Evolutionary conservation across 768 basidiomycete genomes (phyloP), one percentile per base, ranked within the genome.

Genomic region (Russula compacta): DNA sequence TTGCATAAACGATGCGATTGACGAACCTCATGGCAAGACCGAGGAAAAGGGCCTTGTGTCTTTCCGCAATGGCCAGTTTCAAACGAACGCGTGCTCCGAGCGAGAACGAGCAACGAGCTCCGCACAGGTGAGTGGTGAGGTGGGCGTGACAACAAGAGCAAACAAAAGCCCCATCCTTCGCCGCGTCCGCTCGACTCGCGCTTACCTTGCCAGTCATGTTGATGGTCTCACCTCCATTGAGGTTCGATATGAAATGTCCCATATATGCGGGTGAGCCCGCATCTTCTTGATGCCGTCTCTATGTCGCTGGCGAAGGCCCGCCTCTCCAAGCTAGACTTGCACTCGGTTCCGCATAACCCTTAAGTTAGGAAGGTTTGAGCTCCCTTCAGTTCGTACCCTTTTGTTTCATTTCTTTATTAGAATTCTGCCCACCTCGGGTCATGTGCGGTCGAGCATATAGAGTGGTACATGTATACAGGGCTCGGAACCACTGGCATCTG

Each of bases 21-120:
- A 70, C 81, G 64, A 67, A 82, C 84, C 79, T 74, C 84, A 85
- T 85, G 69, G 79, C 77, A 74, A 74, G 66, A 67, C 59, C 52
- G 40, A 58, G 14, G 21, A 15, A 58, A 53, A 63, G 7, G 56
- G 48, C 38, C 50, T 43, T 38, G 61, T 53, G 56, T 39, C 56
- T 47, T 58, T 38, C 57, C 36, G 24, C 51, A 33, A 53, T 38
- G 39, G 46, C 61, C 56, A 58, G 46, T 48, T 62, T 33, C 33
- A 58, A 60, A 29, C 24, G 21, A 53, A 55, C 54, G 40, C 60
- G 48, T 48, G 35, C 54, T 55, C 48, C n/a, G 53, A 43, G 40
- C 24, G 19, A 35, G 15, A 14, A 35, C 55, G 40, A 19, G 19
- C 47, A 14, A 35, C 55, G 40, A 19, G 19, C 47, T 40, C 44